Evolutionary conservation across 2,329 filamentous ascomycete genomes (phyloP).

Genomic region (Botrytis galanthina): DNA sequence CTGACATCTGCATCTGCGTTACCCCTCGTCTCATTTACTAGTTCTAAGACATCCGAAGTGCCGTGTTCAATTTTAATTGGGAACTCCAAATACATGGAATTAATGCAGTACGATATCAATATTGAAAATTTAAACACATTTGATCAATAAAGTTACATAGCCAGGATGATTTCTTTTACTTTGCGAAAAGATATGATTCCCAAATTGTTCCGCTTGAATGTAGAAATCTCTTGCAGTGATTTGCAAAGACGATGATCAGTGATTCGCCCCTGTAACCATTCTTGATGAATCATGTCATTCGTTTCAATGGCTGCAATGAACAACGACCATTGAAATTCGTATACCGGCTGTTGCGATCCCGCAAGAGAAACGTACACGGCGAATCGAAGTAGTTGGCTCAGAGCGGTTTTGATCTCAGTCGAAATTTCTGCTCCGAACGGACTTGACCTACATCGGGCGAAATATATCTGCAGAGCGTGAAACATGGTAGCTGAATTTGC

Average conservation of each 20-base stretch:
- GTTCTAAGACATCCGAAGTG: not conserved
- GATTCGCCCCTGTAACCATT: conserved; percentile 21
- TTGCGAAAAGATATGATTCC: not conserved
- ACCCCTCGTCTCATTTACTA: not conserved
- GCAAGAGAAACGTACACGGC: conserved; percentile 15
- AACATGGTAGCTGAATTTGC: conserved; percentile 22
- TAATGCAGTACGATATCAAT: no score
- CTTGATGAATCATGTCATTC: conserved; percentile 25
- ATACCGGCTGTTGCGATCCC: conserved; percentile 18
- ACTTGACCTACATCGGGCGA: not conserved
- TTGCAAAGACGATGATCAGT: not conserved
- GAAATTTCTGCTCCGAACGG: conserved; percentile 3
- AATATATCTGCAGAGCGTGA: conserved; percentile 20
- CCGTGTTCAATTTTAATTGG: not conserved
- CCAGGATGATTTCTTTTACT: not conserved
- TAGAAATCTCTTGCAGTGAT: not conserved
- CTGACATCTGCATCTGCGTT: not conserved
- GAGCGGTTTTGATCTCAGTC: not conserved
- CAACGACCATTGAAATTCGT: conserved; percentile 27
- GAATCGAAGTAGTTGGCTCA: conserved; percentile 16
- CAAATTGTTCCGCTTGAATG: not conserved
- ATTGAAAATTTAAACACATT: not conserved
- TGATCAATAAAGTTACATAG: not conserved
- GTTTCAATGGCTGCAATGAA: conserved; percentile 26
- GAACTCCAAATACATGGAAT: not conserved